Evolutionary conservation across 2,329 filamentous ascomycete species (phyloP).

Genomic region (Exophiala oligosperma): DNA sequence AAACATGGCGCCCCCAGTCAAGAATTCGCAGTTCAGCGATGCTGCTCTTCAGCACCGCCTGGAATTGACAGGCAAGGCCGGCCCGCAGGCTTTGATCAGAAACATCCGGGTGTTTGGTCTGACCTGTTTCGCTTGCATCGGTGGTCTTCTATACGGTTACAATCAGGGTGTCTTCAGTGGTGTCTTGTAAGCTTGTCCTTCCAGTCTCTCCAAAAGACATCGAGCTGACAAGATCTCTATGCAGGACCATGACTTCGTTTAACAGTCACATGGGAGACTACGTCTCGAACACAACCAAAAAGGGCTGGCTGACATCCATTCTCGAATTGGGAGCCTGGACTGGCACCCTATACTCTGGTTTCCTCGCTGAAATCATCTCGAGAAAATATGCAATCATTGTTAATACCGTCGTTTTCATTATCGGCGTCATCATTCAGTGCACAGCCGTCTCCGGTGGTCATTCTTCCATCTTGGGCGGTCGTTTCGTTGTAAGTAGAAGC

Average conservation of each 20-base stretch:
- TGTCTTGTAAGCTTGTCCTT: conserved; percentile 50
- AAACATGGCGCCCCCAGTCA: conserved; percentile 21
- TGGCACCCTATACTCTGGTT: conserved; percentile 39
- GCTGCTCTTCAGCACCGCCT: conserved; percentile 34
- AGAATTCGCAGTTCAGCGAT: conserved; percentile 26
- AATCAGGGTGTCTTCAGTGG: conserved; percentile 78
- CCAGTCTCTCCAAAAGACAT: background rate
- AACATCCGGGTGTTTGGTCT: conserved; percentile 58
- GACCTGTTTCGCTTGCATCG: conserved; percentile 54
- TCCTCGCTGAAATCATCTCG: conserved; percentile 39
- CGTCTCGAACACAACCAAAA: conserved; percentile 31
- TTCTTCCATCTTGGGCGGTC: conserved; percentile 39
- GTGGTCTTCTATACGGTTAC: conserved; percentile 64
- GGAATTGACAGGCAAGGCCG: conserved; percentile 40
- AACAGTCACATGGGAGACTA: conserved; percentile 24
- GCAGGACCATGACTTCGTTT: conserved; percentile 32
- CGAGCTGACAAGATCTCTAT: conserved; percentile 36
- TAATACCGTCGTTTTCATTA: conserved; percentile 37
- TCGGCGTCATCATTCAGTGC: conserved; percentile 45
- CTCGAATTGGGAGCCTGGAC: conserved; percentile 43
- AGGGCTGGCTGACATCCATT: conserved; percentile 42
- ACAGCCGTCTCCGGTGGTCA: conserved; percentile 42
- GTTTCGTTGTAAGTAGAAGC: conserved; percentile 36
- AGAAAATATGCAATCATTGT: conserved; percentile 37
- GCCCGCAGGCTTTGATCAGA: conserved; percentile 51